These are phyloP conservation scores for Cyberlindnera suaveolens DNA, from an alignment of 805 yeast genomes.

Conservation along the genomic window DNA sequence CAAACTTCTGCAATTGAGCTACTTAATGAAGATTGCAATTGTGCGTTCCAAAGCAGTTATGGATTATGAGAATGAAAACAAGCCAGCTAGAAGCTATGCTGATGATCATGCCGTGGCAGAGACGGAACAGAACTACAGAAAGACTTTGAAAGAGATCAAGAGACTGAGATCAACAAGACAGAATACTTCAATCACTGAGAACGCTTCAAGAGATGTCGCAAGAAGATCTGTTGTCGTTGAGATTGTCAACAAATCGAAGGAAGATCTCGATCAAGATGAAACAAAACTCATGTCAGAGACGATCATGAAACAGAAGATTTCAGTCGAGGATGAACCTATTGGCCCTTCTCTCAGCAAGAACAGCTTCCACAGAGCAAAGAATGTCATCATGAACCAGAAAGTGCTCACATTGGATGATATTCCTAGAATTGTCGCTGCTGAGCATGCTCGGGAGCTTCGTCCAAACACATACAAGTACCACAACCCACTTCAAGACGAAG, in stretches of 20 bases:
- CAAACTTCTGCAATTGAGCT: slow-evolving; percentile 67
- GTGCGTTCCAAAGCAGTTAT: slow-evolving; percentile 64
- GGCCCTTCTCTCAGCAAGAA: slow-evolving; percentile 51
- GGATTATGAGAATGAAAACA: slow-evolving; percentile 26
- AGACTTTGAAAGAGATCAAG: slow-evolving; percentile 71
- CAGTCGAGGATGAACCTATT: slow-evolving; percentile 28
- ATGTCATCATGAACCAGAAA: slow-evolving; percentile 70
- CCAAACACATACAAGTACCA: slow-evolving; percentile 91
- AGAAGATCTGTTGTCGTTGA: slow-evolving; percentile 61
- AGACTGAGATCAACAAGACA: slow-evolving; percentile 70
- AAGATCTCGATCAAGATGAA: slow-evolving; percentile 2
- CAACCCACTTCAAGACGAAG: slow-evolving; percentile 29
- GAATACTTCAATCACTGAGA: slow-evolving; percentile 43
- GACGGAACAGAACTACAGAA: slow-evolving; percentile 50
- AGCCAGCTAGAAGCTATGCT: slow-evolving; percentile 1
- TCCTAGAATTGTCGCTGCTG: slow-evolving; percentile 94
- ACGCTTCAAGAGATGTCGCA: slow-evolving; percentile 50
- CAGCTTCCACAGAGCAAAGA: slow-evolving; percentile 59
- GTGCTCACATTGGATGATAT: slow-evolving; percentile 92
- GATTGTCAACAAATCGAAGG: slow-evolving; percentile 20
- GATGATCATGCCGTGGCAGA: slow-evolving; percentile 13
- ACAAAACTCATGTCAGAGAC: slow-evolving; percentile 13
- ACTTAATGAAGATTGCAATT: slow-evolving; percentile 76
- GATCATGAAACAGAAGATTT: slow-evolving; percentile 20
- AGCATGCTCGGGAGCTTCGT: slow-evolving; percentile 87